Evolutionary conservation across 2,329 filamentous ascomycete species (phyloP).

Genomic region (Calonectria hongkongensis): DNA sequence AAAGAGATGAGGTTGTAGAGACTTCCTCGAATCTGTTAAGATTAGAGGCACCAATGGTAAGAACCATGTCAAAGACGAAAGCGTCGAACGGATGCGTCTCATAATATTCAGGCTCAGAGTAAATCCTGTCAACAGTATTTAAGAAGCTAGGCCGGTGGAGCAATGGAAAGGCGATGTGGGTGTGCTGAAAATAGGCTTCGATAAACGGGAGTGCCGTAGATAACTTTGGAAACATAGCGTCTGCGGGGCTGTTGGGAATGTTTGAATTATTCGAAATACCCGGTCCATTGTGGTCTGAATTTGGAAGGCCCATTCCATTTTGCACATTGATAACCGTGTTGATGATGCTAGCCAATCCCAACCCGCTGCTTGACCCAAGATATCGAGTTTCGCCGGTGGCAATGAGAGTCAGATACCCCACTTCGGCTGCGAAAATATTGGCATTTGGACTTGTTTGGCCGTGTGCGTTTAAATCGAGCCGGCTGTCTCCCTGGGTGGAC

Average conservation of each 20-base stretch:
- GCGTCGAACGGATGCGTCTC: constrained; percentile 26
- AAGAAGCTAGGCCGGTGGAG: constrained; percentile 32
- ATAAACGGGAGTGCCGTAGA: constrained; percentile 15
- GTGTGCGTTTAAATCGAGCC: no score
- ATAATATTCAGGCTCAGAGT: constrained; percentile 28
- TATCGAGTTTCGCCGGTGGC: constrained; percentile 36
- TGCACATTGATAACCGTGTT: constrained; percentile 10
- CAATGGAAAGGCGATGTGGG: constrained; percentile 32
- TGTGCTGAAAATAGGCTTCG: constrained; percentile 39
- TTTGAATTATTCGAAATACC: neutral
- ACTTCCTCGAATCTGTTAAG: constrained; percentile 35
- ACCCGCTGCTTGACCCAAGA: constrained; percentile 34
- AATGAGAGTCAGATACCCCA: constrained; percentile 35
- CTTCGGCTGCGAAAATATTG: constrained; percentile 35
- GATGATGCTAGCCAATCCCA: constrained; percentile 35
- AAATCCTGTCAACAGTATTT: constrained; percentile 26
- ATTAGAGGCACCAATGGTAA: constrained; percentile 34
- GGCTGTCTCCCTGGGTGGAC: no score
- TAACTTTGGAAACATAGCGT: neutral
- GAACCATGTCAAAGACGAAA: constrained; percentile 39
- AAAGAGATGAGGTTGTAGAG: neutral
- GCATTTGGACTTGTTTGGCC: constrained; percentile 2
- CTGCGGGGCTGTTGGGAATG: constrained; percentile 14
- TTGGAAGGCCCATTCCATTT: neutral
- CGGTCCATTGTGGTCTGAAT: neutral